These are phyloP conservation scores for Phytopythium ostracodes DNA, from an alignment of 352 stramenopile genomes.

Conservation along the genomic window DNA sequence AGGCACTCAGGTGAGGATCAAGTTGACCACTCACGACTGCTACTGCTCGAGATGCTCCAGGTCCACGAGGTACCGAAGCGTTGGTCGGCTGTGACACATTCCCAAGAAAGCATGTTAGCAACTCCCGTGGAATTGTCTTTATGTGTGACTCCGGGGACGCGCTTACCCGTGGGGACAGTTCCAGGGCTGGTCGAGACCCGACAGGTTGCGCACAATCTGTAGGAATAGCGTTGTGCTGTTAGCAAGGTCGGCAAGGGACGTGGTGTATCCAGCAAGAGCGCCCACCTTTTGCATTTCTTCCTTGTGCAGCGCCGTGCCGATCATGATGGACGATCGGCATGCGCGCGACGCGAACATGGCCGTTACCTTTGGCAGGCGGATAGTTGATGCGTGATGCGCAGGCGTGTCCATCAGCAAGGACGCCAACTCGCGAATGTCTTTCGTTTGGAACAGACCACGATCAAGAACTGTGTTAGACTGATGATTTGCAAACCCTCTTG, in stretches of 20 bases:
- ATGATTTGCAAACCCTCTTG: background rate
- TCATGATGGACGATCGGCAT: conserved; percentile 96
- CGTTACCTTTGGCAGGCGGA: conserved; percentile 93
- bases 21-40: background rate
- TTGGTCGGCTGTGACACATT: conserved; percentile 44
- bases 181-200: conserved; percentile 92
- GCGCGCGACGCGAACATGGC: conserved; percentile 96
- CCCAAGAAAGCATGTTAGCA: background rate
- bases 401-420: conserved; percentile 74
- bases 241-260: background rate
- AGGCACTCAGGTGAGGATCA: background rate
- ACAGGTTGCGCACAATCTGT: conserved; percentile 87
- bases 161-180: conserved; percentile 92
- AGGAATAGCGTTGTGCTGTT: background rate
- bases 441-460: background rate
- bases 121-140: background rate
- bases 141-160: no score
- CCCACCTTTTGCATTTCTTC: conserved; percentile 91
- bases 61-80: conserved; percentile 70
- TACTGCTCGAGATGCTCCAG: conserved; percentile 35
- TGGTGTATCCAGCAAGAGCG: background rate
- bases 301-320: conserved; percentile 90
- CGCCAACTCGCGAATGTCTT: conserved; percentile 87
- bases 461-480: conserved; percentile 3
- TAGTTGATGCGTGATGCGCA: conserved; percentile 32